Base-by-base conservation (phyloP, 352 stramenopile genomes). In the Blastocystis sp. region DNA sequence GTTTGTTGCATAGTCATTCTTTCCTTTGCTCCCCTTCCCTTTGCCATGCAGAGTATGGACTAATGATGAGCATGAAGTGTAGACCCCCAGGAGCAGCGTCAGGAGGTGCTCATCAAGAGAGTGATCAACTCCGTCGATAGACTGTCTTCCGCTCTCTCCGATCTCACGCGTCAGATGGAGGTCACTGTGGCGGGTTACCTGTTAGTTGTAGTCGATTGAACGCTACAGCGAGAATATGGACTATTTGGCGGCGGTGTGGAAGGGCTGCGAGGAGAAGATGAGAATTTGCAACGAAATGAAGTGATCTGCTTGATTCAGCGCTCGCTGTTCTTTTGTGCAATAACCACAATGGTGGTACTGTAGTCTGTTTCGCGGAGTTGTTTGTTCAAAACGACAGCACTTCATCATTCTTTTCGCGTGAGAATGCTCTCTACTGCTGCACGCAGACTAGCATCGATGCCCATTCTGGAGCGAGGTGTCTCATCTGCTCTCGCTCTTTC, bases 1-100 rank as follows among this genome's bases (percentile, higher is more conserved):
- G 43, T 80, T 77, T 82, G 38, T 59, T 87, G 43, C 52, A 19
- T 70, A 87, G n/a, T 61, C 38, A 74, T 52, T 87, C 19, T 7
- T 87, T 60, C 10, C 11, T 11, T 5, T 19, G 3, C 7, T 21
- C 65, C n/a, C n/a, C 2, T 11, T 14, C 1, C 9, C 45, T 45
- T 52, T 71, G 38, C 45, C 19, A 76, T 76, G 66, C 66, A 76
- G 66, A 53, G 66, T 56, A 28, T 76, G 28, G 23, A 52, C 21
- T 76, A 2, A 11, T 48, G 11, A 11, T 14, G 21, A 23, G 21
- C 2, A 48, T 48, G 1, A 76, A 5, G n/a, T 48, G 10, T 52
- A 84, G 74, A 84, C 52, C 74, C 74, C 11, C 74, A 84, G 48
- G 74, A 84, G 66, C 74, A 84, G 52, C 53, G 74, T 21, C 74